Evolutionary conservation across 2,329 filamentous ascomycete species (phyloP).

Genomic region (Parascedosporium putredinis): DNA sequence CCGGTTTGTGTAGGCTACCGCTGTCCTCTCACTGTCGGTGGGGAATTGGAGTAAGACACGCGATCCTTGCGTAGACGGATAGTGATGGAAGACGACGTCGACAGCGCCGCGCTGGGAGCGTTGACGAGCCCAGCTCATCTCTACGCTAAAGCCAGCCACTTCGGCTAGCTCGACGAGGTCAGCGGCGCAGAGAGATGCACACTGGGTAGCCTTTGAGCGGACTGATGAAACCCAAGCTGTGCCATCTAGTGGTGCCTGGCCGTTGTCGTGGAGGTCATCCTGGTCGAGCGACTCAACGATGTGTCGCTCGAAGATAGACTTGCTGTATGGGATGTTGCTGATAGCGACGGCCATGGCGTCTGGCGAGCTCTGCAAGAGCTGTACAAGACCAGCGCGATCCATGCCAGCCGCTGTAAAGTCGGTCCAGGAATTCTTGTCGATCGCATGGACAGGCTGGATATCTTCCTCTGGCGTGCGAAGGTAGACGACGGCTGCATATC

Average conservation of each 20-base stretch:
- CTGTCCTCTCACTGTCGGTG: neutral
- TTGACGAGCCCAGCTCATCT: conserved; percentile 18
- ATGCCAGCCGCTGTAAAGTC: neutral
- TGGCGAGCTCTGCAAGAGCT: conserved; percentile 7
- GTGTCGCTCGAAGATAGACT: conserved; percentile 19
- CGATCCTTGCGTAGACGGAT: neutral
- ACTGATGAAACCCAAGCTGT: neutral
- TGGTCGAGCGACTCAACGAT: conserved; percentile 10
- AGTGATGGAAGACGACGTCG: conserved; percentile 13
- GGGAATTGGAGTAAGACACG: neutral
- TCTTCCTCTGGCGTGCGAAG: neutral
- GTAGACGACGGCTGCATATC: conserved; percentile 19
- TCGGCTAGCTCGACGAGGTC: conserved; percentile 33
- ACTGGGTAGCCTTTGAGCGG: conserved; percentile 20
- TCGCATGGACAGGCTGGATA: neutral
- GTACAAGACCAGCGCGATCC: conserved; percentile 1
- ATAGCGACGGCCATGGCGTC: conserved; percentile 9
- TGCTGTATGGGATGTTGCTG: conserved; percentile 19
- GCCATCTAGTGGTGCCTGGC: conserved; percentile 34
- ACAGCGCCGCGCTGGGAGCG: conserved; percentile 12
- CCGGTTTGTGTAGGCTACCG: neutral
- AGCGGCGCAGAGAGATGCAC: conserved; percentile 22
- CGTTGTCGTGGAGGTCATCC: too few species aligned
- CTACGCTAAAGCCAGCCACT: conserved; percentile 30
- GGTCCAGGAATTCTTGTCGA: neutral